These are phyloP conservation scores for Trichocladium uniseriatum DNA, from an alignment of 495 filamentous ascomycete genomes.

Conservation along the genomic window DNA sequence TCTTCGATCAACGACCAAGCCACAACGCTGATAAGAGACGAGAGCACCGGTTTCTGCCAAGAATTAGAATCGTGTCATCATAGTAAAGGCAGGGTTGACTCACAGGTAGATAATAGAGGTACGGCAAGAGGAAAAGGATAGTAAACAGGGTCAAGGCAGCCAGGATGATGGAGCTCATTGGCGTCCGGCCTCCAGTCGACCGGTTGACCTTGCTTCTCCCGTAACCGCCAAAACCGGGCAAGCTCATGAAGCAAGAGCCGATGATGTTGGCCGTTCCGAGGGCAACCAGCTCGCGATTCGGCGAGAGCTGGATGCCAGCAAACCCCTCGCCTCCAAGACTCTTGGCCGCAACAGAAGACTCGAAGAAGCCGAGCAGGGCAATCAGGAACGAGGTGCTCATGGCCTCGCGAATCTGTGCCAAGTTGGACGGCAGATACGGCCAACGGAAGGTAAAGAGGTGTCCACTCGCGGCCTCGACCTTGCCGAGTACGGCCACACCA, in stretches of 20 bases:
- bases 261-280: slow-evolving; percentile 83
- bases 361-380: slow-evolving; percentile 92
- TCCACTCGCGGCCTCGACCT: slow-evolving; percentile 59
- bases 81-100: slow-evolving; percentile 23
- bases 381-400: slow-evolving; percentile 92
- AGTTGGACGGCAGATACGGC: slow-evolving; percentile 65
- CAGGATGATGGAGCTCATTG: slow-evolving; percentile 81
- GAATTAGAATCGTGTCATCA: background rate
- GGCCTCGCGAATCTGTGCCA: slow-evolving; percentile 75
- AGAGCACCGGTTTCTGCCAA: slow-evolving; percentile 82
- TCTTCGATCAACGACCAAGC: slow-evolving; percentile 93
- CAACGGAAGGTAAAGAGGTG: slow-evolving; percentile 70
- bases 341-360: slow-evolving; percentile 96
- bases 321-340: slow-evolving; percentile 61
- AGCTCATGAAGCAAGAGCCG: slow-evolving; percentile 80
- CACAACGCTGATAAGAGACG: slow-evolving; percentile 89
- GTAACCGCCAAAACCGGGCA: slow-evolving; percentile 95
- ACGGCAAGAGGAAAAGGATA: slow-evolving; percentile 73
- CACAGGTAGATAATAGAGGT: slow-evolving; percentile 90
- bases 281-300: slow-evolving; percentile 91
- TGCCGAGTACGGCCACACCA: slow-evolving; percentile 76
- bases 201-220: slow-evolving; percentile 92
- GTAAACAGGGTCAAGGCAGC: slow-evolving; percentile 72
- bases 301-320: slow-evolving; percentile 68
- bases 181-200: slow-evolving; percentile 81